Base-by-base conservation (phyloP, 2,329 filamentous ascomycete species). In the Colletotrichum sp. region DNA sequence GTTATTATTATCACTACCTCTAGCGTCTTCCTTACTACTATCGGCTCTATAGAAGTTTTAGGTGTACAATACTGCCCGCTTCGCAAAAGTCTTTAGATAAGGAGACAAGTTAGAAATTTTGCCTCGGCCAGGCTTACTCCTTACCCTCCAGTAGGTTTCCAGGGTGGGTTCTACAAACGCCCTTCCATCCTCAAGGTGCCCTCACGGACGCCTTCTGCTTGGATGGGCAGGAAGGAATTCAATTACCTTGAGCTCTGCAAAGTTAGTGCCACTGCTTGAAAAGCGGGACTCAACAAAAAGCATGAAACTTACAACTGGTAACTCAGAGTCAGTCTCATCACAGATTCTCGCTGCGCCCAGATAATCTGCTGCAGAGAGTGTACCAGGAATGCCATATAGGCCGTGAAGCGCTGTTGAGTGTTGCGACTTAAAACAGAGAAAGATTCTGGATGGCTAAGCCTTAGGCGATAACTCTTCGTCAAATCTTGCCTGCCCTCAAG, bases 11-110 rank as follows among this genome's bases (percentile, higher is more conserved):
- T 44, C 9, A 44, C 39, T 44, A 12, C 5, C 39, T 2, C 39
- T n/a, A 44, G 10, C 18, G 1, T 12, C 10, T 44, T 4, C 18
- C 10, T 9, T 6, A n/a, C 8, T 44, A 0, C 39, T 44, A 2
- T 10, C 39, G 5, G 5, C 1, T 5, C 10, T 10, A 44, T 10
- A n/a, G 5, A 44, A 44, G 36, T 0, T 18, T n/a, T 44, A 44
- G 18, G 1, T n/a, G 1, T 10, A n/a, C 8, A 1, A 18, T 3
- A 39, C 39, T 44, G 5, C 39, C 3, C 39, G 3, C 2, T 18
- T 10, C 3, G 39, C 9, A n/a, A 0, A n/a, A 44, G 5, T 44
- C 1, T 44, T n/a, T 9, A 44, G 8, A 6, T 2, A 18, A 18
- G 36, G 9, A 44, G 39, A 9, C 39, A 44, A 44, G 9, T 44